Conservation (phyloP, 2,329 filamentous ascomycete species). For the Sarocladium brachiariae region DNA sequence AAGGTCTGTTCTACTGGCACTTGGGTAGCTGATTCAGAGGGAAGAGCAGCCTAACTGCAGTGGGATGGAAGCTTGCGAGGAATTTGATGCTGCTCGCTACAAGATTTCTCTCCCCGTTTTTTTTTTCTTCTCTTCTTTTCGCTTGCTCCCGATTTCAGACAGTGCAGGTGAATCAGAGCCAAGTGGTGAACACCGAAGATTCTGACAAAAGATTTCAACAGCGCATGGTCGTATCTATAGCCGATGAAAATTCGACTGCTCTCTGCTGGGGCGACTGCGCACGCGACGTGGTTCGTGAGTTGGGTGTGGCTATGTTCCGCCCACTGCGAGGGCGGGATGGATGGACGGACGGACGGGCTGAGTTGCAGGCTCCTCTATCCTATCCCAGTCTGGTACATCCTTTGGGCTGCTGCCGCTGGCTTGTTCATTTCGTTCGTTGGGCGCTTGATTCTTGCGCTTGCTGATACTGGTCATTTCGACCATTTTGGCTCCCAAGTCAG, state of each 20-base stretch:
- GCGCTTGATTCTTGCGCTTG: neutral
- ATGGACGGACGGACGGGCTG: neutral
- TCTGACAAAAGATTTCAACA: neutral
- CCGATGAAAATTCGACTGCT: neutral
- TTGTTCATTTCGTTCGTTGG: too few relatives aligned
- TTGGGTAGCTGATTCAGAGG: neutral
- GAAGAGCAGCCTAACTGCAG: neutral
- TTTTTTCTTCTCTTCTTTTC: neutral
- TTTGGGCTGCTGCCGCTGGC: neutral
- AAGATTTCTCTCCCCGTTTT: too few relatives aligned
- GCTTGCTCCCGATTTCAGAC: neutral
- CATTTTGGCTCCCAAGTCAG: neutral
- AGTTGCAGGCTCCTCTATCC: neutral
- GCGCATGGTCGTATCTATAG: too few relatives aligned
- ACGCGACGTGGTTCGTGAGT: neutral
- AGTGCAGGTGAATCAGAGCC: too few relatives aligned
- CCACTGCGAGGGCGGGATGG: neutral
- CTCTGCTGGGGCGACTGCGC: neutral
- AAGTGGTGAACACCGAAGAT: too few relatives aligned
- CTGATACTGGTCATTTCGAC: neutral
- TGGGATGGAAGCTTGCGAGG: neutral
- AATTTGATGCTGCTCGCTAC: too few relatives aligned
- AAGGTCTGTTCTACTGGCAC: too few relatives aligned
- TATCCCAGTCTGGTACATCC: neutral
- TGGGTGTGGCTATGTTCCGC: conserved; percentile 7